Evolutionary conservation across 23 red algal genomes (phyloP).

Genomic region (Gracilaria gracilis): DNA sequence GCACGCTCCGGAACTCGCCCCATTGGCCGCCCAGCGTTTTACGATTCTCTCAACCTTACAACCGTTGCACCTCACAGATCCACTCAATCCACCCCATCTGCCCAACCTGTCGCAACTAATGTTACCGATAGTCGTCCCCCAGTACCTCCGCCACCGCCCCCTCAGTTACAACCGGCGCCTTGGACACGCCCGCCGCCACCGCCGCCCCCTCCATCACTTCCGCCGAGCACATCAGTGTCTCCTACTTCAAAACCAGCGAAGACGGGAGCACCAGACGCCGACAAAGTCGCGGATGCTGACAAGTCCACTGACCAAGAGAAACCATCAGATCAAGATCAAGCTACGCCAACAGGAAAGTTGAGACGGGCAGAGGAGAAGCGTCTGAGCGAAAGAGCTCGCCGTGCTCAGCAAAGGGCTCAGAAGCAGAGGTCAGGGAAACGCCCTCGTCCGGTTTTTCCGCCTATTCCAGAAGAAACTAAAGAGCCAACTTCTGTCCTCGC

Average conservation of each 20-base stretch:
- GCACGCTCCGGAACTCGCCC: conserved; percentile 39
- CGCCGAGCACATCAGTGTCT: not conserved
- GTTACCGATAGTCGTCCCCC: conserved; percentile 41
- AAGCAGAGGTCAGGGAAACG: conserved; percentile 17
- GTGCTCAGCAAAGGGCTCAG: conserved; percentile 35
- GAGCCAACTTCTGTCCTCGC: conserved; percentile 41
- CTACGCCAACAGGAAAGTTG: not conserved
- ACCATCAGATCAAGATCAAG: not conserved
- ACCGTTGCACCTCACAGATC: conserved; percentile 19
- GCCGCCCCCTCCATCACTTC: conserved; percentile 20
- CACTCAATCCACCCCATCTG: not conserved
- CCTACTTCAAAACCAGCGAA: conserved; percentile 32
- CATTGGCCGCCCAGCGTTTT: conserved; percentile 35
- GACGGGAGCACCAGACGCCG: not conserved
- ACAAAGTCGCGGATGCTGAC: not conserved
- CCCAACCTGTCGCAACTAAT: not conserved
- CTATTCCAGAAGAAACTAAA: conserved; percentile 45
- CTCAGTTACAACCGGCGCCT: conserved; percentile 53
- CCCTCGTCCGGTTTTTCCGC: conserved; percentile 31
- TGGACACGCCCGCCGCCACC: conserved; percentile 50
- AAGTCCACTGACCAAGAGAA: not conserved
- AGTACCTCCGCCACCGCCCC: conserved; percentile 46
- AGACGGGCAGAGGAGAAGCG: conserved; percentile 16
- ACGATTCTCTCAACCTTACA: conserved; percentile 23
- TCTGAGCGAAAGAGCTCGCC: conserved; percentile 18